Conservation (phyloP, 2,329 filamentous ascomycete species). For the Trichoderma arundinaceum region DNA sequence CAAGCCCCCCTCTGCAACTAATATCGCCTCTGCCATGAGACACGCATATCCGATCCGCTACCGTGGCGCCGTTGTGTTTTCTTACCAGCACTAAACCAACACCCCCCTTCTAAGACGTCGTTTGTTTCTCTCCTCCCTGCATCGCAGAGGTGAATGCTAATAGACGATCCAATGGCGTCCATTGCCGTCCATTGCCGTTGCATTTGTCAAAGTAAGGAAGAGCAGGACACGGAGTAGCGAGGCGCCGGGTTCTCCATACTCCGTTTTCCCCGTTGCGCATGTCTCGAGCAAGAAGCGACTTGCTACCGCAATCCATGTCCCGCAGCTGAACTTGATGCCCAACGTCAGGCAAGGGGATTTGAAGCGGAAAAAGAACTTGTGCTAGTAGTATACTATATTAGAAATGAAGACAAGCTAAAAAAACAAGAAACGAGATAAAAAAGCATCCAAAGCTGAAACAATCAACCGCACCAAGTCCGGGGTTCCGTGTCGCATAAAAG, state of each 20-base stretch:
- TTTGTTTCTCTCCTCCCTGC: not conserved
- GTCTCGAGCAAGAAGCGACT: not conserved
- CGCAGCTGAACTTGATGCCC: slow-evolving; percentile 11
- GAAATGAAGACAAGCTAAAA: not conserved
- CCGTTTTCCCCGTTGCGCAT: not conserved
- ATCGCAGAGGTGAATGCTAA: not conserved
- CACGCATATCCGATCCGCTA: slow-evolving; percentile 24
- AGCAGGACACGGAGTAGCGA: not conserved
- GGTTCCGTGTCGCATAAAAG: slow-evolving; percentile 6
- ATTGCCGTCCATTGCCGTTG: not conserved
- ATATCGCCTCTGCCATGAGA: slow-evolving; percentile 6
- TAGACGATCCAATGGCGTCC: slow-evolving; percentile 26
- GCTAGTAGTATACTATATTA: too few relatives aligned
- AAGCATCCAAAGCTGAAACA: not conserved
- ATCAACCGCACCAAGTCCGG: not conserved
- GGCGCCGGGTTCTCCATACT: not conserved
- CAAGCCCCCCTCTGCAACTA: not conserved
- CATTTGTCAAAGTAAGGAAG: not conserved
- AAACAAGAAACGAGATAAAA: not conserved
- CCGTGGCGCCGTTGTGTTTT: slow-evolving; percentile 2
- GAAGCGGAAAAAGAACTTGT: not conserved
- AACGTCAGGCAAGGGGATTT: not conserved
- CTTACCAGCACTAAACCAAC: not conserved
- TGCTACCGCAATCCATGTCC: not conserved
- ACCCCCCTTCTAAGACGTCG: too few relatives aligned